phyloP scores from a whole-genome alignment of 768 basidiomycete genomes.

The Boletus subparvulus region DNA sequence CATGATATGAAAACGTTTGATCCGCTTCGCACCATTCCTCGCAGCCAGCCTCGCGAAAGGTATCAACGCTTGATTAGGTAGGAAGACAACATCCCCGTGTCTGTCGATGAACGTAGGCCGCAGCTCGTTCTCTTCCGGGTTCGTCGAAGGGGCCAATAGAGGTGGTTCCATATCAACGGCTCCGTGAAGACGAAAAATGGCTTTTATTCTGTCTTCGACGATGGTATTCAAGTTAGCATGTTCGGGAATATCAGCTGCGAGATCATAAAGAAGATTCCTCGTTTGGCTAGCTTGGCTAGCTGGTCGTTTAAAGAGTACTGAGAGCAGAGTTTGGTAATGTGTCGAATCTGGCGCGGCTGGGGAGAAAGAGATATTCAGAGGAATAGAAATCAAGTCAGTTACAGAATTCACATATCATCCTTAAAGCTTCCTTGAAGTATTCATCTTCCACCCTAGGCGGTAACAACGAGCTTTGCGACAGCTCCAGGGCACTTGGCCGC shows the following conservation, averaged over 20 bases:
- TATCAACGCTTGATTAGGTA: slow-evolving; percentile 70
- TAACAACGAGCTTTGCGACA: slow-evolving; percentile 75
- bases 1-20: slow-evolving; percentile 81
- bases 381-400: not conserved
- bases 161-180: slow-evolving; percentile 87
- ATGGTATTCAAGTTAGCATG: slow-evolving; percentile 69
- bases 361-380: not conserved
- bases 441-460: slow-evolving; percentile 81
- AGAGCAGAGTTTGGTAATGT: slow-evolving; percentile 75
- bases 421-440: slow-evolving; percentile 77
- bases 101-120: slow-evolving; percentile 78
- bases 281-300: slow-evolving; percentile 60
- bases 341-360: slow-evolving; percentile 78
- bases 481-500: slow-evolving; percentile 79
- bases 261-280: slow-evolving; percentile 73
- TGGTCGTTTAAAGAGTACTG: slow-evolving; percentile 74
- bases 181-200: slow-evolving; percentile 86
- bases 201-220: slow-evolving; percentile 71
- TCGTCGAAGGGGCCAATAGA: slow-evolving; percentile 71
- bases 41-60: slow-evolving; percentile 87
- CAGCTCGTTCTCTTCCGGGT: slow-evolving; percentile 59
- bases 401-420: slow-evolving; percentile 62
- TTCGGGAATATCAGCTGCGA: slow-evolving; percentile 64
- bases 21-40: slow-evolving; percentile 58
- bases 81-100: slow-evolving; percentile 70